A percentile compares a stretch with the other conserved stretches of the same genome.
Conservation (phyloP, 2,329 filamentous ascomycete species). For the Dothideomycetes sp. region DNA sequence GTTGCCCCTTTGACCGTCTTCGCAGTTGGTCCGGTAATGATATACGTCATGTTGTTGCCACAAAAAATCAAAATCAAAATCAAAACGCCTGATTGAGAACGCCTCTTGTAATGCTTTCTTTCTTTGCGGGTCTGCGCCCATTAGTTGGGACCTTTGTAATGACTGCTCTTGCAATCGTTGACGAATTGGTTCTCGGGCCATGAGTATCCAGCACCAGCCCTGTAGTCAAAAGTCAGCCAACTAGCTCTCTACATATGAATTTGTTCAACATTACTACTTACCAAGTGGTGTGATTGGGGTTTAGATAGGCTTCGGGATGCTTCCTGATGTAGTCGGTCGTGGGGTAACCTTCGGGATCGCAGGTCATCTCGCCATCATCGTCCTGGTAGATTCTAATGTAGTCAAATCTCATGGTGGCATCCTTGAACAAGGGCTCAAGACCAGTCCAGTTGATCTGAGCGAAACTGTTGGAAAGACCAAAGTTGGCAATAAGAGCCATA, state of each 20-base stretch:
- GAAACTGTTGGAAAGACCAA: conserved; percentile 62
- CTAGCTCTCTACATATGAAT: no score
- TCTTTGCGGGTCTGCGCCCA: neutral
- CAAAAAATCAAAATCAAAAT: no score
- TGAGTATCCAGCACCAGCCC: conserved; percentile 41
- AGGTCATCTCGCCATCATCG: conserved; percentile 48
- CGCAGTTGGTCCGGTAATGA: no score
- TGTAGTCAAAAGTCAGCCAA: conserved; percentile 20
- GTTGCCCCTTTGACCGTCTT: no score
- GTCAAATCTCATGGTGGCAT: conserved; percentile 57
- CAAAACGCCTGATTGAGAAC: no score
- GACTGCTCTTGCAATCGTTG: conserved; percentile 39
- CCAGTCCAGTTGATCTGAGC: conserved; percentile 51
- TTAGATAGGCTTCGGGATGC: conserved; percentile 53
- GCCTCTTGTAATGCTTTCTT: neutral
- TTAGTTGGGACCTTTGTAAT: conserved; percentile 10
- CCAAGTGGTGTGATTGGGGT: conserved; percentile 57
- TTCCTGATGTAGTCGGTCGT: conserved; percentile 58
- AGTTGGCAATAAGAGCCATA: conserved; percentile 58
- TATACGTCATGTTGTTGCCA: no score
- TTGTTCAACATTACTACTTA: conserved; percentile 30
- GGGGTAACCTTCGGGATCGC: conserved; percentile 57
- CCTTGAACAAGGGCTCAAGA: conserved; percentile 43
- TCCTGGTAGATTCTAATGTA: conserved; percentile 65
- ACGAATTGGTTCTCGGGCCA: conserved; percentile 57